Conservation (phyloP, 2,329 filamentous ascomycete species). For the Cladosporium sp. region DNA sequence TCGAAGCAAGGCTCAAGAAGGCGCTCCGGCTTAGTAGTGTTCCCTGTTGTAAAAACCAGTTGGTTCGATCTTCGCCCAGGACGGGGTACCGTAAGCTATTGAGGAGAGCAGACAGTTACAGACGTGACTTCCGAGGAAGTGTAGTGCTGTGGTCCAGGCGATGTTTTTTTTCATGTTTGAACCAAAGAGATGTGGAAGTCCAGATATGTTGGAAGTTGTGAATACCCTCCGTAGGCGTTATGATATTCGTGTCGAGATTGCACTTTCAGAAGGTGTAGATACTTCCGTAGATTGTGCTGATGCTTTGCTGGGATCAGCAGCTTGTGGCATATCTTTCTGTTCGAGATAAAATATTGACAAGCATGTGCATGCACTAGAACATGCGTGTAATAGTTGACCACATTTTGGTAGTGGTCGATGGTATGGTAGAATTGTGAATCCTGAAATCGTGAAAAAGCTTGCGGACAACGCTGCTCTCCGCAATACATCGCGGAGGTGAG, state of each 20-base stretch:
- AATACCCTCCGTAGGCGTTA: background rate
- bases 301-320: background rate
- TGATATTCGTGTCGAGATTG: background rate
- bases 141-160: constrained; percentile 31
- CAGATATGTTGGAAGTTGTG: background rate
- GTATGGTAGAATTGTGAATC: background rate
- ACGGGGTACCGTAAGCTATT: constrained; percentile 34
- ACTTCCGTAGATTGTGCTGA: background rate
- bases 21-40: constrained; percentile 99
- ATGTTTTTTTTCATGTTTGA: background rate
- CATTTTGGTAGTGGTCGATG: background rate
- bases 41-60: constrained; percentile 48
- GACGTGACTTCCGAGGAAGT: constrained; percentile 23
- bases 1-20: constrained; percentile 80
- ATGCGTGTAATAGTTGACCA: background rate
- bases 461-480: constrained; percentile 6
- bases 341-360: background rate
- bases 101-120: constrained; percentile 35
- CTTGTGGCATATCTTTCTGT: background rate
- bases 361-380: background rate
- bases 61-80: constrained; percentile 66
- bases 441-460: constrained; percentile 16
- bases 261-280: background rate
- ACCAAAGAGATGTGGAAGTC: background rate
- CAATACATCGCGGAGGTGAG: constrained; percentile 1